Percentiles rank a stretch among this genome's conserved stretches.
These are phyloP conservation scores for Cylindrodendrum hubeiense DNA, from an alignment of 2,329 filamentous ascomycete species.

Conservation along the genomic window DNA sequence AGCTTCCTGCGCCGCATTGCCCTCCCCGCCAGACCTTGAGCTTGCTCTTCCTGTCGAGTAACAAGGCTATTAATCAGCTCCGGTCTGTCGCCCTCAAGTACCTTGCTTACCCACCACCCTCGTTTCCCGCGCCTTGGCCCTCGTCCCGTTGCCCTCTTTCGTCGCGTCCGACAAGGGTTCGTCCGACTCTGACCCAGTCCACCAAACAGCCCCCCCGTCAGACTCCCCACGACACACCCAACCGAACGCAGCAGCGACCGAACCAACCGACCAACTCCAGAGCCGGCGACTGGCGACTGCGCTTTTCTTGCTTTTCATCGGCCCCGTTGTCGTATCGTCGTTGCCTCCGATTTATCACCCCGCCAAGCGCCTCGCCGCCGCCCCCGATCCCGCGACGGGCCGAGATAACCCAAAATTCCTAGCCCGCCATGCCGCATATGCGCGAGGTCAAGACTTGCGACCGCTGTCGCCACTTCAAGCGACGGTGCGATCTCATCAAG, in stretches of 20 bases:
- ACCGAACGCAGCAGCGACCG: neutral
- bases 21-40: neutral
- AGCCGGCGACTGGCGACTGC: neutral
- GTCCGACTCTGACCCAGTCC: slow-evolving; percentile 19
- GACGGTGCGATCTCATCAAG: slow-evolving; percentile 51
- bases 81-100: neutral
- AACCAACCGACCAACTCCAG: slow-evolving; percentile 14
- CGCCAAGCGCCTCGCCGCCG: slow-evolving; percentile 14
- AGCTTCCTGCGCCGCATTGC: slow-evolving; percentile 4
- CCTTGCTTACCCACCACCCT: neutral
- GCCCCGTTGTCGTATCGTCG: slow-evolving; percentile 1
- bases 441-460: slow-evolving; percentile 53
- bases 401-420: slow-evolving; percentile 23
- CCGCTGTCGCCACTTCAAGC: slow-evolving; percentile 52
- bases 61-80: neutral
- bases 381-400: slow-evolving; percentile 28
- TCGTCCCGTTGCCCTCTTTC: slow-evolving; percentile 2
- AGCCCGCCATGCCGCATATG: slow-evolving; percentile 45
- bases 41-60: slow-evolving; percentile 6
- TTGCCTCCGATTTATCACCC: slow-evolving; percentile 8
- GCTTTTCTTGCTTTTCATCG: slow-evolving; percentile 16
- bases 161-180: slow-evolving; percentile 22
- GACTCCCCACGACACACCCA: slow-evolving; percentile 19
- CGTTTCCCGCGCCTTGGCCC: neutral
- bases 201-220: slow-evolving; percentile 15